Conservation (phyloP, 1,284 basidiomycete species). For the Quambalaria eucalypti region DNA sequence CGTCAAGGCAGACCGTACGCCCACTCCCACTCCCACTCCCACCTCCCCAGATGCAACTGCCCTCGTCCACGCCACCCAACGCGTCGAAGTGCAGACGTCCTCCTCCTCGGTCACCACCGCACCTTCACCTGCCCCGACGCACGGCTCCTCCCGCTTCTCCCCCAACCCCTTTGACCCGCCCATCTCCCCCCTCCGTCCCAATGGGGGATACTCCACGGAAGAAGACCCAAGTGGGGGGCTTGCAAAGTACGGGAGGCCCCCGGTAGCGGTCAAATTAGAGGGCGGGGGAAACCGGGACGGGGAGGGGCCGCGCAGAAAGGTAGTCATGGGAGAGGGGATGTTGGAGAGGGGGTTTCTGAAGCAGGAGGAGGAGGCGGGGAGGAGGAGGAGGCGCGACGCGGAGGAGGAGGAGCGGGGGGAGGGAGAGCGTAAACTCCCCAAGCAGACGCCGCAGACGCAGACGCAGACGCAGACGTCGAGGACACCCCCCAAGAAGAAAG, state of each 20-base stretch:
- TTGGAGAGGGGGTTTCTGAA: not conserved
- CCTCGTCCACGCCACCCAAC: constrained; percentile 5
- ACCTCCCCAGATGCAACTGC: too few relatives aligned
- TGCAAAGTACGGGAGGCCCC: not conserved
- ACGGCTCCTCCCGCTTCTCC: constrained; percentile 20
- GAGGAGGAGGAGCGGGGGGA: not conserved
- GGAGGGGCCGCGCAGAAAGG: not conserved
- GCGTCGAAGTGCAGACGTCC: not conserved
- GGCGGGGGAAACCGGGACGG: not conserved
- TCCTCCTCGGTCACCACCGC: not conserved
- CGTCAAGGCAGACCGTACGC: constrained; percentile 9
- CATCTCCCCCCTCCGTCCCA: constrained; percentile 16
- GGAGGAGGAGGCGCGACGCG: not conserved
- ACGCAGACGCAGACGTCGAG: too few relatives aligned
- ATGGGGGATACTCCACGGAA: constrained; percentile 16
- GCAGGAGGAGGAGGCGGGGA: not conserved
- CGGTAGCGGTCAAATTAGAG: not conserved
- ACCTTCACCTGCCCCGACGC: not conserved
- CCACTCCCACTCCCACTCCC: too few relatives aligned
- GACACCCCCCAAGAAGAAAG: too few relatives aligned
- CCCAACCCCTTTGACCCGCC: constrained; percentile 33
- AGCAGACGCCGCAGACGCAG: too few relatives aligned
- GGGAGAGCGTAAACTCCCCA: not conserved
- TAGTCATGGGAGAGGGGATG: not conserved
- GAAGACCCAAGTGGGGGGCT: not conserved